Evolutionary conservation across 2,329 filamentous ascomycete species (phyloP).

Genomic region (Ophiostoma sp.): DNA sequence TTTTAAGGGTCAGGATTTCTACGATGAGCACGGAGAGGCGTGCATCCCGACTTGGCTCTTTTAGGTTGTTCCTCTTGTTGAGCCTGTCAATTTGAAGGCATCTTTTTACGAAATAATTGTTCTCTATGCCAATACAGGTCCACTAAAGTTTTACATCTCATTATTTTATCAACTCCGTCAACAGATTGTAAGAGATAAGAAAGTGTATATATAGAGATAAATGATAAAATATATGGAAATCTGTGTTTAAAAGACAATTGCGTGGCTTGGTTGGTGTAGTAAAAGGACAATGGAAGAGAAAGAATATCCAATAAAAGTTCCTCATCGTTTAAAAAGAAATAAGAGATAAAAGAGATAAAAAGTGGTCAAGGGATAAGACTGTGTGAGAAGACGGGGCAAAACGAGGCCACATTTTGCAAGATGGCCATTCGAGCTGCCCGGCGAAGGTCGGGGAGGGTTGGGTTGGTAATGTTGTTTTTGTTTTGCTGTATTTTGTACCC

Average conservation of each 20-base stretch:
- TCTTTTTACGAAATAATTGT: background rate
- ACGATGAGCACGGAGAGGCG: background rate
- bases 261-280: background rate
- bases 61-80: background rate
- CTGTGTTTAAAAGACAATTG: background rate
- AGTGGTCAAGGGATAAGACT: background rate
- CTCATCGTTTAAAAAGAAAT: background rate
- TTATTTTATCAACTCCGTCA: background rate
- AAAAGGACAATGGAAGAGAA: constrained; percentile 14
- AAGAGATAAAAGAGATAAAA: background rate
- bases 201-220: background rate
- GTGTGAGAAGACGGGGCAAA: background rate
- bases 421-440: background rate
- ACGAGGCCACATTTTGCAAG: background rate
- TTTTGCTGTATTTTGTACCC: background rate
- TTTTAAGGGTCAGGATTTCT: background rate
- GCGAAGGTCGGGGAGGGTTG: background rate
- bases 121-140: background rate
- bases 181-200: background rate
- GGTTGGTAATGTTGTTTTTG: background rate
- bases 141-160: background rate
- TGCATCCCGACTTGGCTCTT: background rate
- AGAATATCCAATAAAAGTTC: background rate
- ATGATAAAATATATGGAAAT: background rate
- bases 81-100: background rate